These are phyloP conservation scores for Choricystis sp. DNA, from an alignment of 139 green algal genomes.

Conservation along the genomic window DNA sequence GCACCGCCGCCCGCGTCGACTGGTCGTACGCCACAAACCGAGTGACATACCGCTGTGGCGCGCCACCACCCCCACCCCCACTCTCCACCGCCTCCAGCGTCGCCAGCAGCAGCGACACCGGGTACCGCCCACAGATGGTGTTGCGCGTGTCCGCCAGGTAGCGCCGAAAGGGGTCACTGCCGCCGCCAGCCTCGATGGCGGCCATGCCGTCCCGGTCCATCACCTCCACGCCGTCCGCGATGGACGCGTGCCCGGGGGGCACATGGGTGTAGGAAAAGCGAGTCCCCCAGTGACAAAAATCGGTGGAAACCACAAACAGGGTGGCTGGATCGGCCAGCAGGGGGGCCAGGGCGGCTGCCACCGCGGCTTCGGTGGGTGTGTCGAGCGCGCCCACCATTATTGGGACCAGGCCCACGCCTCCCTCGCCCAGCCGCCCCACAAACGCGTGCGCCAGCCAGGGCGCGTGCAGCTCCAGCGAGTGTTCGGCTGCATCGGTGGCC, in stretches of 20 bases:
- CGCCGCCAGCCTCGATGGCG: constrained; percentile 57
- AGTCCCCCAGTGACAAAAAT: constrained; percentile 95
- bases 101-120: constrained; percentile 73
- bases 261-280: constrained; percentile 66
- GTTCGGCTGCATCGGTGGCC: constrained; percentile 79
- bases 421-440: constrained; percentile 19
- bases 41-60: constrained; percentile 27
- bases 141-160: constrained; percentile 60
- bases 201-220: constrained; percentile 74
- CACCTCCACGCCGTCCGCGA: constrained; percentile 69
- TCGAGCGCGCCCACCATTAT: constrained; percentile 84
- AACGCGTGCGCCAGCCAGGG: constrained; percentile 62
- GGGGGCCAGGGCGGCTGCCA: constrained; percentile 53
- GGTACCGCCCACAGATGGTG: constrained; percentile 92
- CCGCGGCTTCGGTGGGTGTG: constrained; percentile 49
- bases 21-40: constrained; percentile 67
- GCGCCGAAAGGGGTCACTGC: constrained; percentile 35
- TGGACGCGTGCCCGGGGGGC: constrained; percentile 37
- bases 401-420: constrained; percentile 61
- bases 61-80: neutral
- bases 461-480: constrained; percentile 90
- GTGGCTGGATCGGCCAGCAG: constrained; percentile 73
- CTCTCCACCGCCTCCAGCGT: constrained; percentile 23
- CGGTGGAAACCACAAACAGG: constrained; percentile 78
- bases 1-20: constrained; percentile 26